Base-by-base conservation (phyloP, 2,329 filamentous ascomycete genomes). In the Penicillium griseofulvum region DNA sequence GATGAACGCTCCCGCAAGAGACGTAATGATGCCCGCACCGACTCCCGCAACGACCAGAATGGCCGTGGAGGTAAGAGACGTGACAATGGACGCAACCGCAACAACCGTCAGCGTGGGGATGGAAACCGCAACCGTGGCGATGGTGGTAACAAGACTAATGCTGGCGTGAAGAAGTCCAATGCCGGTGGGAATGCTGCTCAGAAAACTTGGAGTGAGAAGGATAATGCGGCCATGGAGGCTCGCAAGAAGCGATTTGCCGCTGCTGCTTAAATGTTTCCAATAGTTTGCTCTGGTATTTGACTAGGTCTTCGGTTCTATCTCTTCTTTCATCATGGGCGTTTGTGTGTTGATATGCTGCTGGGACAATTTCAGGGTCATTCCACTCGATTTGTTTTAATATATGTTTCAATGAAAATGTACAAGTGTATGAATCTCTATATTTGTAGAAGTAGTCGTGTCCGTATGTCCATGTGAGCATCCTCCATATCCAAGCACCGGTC, bases 161-260 rank as follows among this genome's bases (percentile, higher is more conserved):
- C 38, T 51, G 58, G 54, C 31, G 55, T 51, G 39, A 58, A 53
- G 38, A 54, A 51, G 39, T 41, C 59, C 48, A 59, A 59, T 49
- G 53, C 58, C 33, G 60, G 58, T 34, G 64, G 61, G 22, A 65
- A 62, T 34, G 53, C 43, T 42, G 58, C 42, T 31, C 42, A 58
- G 46, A 63, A 55, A 34, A 50, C 28, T 28, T 68, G 64, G 57
- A 76, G 69, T 53, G 76, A 79, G 36, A 73, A 76, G 60, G 78
- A 80, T 63, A 60, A 60, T 48, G 52, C 63, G 49, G 77, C 76
- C 5, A 67, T 78, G 61, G 78, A 80, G 56, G 76, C 75, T 52
- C 72, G 78, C 62, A 80, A 77, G 70, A 76, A 77, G 68, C 72
- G 76, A 49, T 80, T 80, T 61, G 70, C 68, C 41, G 59, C 71